Conservation (phyloP, 2,329 filamentous ascomycete species). For the Botrytis pseudocinerea region DNA sequence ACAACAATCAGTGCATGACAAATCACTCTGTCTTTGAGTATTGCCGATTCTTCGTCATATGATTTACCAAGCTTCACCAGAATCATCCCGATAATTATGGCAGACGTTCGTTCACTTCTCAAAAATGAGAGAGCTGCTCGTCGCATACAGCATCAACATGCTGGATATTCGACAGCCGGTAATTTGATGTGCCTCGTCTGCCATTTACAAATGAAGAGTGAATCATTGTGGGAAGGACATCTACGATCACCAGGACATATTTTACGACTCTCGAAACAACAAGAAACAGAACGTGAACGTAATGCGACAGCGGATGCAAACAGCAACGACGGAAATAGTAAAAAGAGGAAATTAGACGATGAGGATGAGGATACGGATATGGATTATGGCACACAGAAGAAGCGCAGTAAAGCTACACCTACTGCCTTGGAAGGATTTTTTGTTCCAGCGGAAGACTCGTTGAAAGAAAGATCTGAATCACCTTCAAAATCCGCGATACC, state of each 20-base stretch:
- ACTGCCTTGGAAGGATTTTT: conserved; percentile 42
- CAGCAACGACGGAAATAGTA: conserved; percentile 34
- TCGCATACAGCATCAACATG: conserved; percentile 69
- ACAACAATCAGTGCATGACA: neutral
- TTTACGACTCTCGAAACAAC: conserved; percentile 42
- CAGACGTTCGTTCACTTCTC: conserved; percentile 77
- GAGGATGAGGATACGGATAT: conserved; percentile 38
- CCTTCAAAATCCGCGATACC: conserved; percentile 20
- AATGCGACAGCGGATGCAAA: conserved; percentile 5
- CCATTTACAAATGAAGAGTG: conserved; percentile 62
- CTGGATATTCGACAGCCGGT: conserved; percentile 66
- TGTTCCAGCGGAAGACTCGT: conserved; percentile 30
- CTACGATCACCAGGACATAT: conserved; percentile 50
- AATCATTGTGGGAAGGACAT: conserved; percentile 68
- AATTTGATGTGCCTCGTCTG: conserved; percentile 69
- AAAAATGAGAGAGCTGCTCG: conserved; percentile 75
- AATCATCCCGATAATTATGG: conserved; percentile 51
- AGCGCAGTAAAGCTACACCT: conserved; percentile 46
- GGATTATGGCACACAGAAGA: conserved; percentile 46
- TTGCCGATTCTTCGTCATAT: neutral
- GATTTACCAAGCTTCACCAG: neutral
- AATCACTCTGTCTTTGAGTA: neutral
- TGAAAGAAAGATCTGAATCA: conserved; percentile 8
- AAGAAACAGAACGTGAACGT: conserved; percentile 24
- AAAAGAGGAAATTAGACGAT: conserved; percentile 53